Evolutionary conservation across 371 early-diverging fungal species (phyloP).

Genomic region (Synchytrium microbalum): DNA sequence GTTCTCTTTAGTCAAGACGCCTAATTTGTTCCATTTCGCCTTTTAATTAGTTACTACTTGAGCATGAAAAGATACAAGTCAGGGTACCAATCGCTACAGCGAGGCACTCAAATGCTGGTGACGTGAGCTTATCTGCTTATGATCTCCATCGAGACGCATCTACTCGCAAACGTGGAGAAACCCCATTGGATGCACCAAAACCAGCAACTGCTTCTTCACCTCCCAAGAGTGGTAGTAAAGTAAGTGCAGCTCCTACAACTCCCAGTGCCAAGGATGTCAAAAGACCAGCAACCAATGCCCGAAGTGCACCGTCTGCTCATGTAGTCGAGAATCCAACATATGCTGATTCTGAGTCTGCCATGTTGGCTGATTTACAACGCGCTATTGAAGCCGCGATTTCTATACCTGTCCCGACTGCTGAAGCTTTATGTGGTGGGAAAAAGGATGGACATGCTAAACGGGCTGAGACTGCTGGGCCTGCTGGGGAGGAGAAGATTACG

Average conservation of each 20-base stretch:
- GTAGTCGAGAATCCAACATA: too few relatives aligned
- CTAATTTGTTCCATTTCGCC: neutral
- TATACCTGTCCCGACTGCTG: neutral
- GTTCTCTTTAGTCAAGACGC: constrained; percentile 2
- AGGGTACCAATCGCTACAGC: neutral
- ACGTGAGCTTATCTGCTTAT: neutral
- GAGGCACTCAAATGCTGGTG: neutral
- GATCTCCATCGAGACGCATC: neutral
- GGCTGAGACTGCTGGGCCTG: constrained; percentile 17
- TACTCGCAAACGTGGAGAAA: neutral
- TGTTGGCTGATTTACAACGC: constrained; percentile 30
- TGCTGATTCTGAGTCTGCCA: neutral
- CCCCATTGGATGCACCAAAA: neutral
- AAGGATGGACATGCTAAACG: neutral
- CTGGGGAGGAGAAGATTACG: constrained; percentile 16
- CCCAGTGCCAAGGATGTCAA: neutral
- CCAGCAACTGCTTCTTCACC: neutral
- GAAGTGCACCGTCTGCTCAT: neutral
- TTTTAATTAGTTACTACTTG: neutral
- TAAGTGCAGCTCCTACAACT: neutral
- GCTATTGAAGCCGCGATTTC: constrained; percentile 19
- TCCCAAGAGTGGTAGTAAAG: neutral
- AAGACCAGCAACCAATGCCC: neutral
- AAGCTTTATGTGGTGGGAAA: neutral
- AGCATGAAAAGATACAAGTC: neutral